Percentiles rank a stretch among this genome's conserved stretches.
These are phyloP conservation scores for Larix kaempferi DNA, from an alignment of 75 land plant species.

Conservation along the genomic window DNA sequence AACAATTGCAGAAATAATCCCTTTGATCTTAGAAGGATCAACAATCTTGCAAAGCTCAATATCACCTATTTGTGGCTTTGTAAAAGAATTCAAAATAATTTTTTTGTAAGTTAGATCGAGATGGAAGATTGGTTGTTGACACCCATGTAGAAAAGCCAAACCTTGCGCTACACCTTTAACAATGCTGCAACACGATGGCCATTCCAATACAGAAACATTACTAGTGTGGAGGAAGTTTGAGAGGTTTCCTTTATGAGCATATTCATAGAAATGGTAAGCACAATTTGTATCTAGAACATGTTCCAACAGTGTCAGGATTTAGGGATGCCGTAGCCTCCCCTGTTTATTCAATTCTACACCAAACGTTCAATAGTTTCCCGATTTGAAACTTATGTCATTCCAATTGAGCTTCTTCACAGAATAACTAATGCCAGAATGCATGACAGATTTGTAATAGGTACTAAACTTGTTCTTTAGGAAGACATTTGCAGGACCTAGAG, in stretches of 20 bases:
- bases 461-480: conserved; percentile 39
- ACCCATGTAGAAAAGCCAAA: conserved; percentile 54
- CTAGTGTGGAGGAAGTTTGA: conserved; percentile 47
- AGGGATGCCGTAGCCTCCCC: conserved; percentile 49
- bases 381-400: conserved; percentile 42
- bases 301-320: conserved; percentile 54
- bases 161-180: conserved; percentile 62
- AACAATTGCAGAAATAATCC: conserved; percentile 52
- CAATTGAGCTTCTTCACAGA: conserved; percentile 60
- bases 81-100: conserved; percentile 48
- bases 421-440: conserved; percentile 49
- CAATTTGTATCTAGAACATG: conserved; percentile 30
- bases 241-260: conserved; percentile 48
- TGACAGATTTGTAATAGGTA: conserved; percentile 50
- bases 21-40: conserved; percentile 52
- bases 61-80: conserved; percentile 61
- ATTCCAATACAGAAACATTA: conserved; percentile 28
- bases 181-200: conserved; percentile 55
- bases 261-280: conserved; percentile 56
- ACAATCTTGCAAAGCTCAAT: conserved; percentile 68
- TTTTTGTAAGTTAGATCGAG: conserved; percentile 52
- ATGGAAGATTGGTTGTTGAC: conserved; percentile 43
- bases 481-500: conserved; percentile 24
- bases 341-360: conserved; percentile 33
- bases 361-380: conserved; percentile 28